Base-by-base conservation (phyloP, 352 stramenopile genomes). In the Salisapilia sapeloensis region DNA sequence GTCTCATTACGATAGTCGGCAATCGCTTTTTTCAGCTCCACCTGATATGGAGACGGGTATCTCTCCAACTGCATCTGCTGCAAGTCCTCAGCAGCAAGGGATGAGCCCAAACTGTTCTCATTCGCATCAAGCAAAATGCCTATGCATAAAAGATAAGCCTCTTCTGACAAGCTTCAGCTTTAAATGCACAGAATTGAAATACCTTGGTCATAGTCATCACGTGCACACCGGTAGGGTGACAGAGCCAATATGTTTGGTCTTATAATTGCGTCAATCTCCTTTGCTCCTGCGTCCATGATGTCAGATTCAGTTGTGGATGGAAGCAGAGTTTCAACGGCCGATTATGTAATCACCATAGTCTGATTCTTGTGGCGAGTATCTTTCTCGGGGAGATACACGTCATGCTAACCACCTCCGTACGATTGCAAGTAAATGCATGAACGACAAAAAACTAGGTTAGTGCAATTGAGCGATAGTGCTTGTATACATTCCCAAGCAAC, bases 41-140 rank as follows among this genome's bases (percentile, higher is more conserved):
- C 56, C 49, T 98, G 90, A 44, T 98, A 96, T 1, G 94, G 93
- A 53, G 77, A 92, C 22, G 93, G 93, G 50, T 98, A 98, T 17
- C 93, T 80, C 53, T 98, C 91, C 16, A 98, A 56, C 24, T 76
- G 41, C 35, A 77, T 69, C 29, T 51, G 48, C 29, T 75, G 61
- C 4, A 85, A 50, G 35, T 76, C 46, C 29, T 78, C 60, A 22
- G 70, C 71, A 13, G 66, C 56, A 17, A 94, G 48, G 1, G 89
- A 71, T 10, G 94, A 84, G 0, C 94, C 93, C 18, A 95, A 71
- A 33, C 86, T 95, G 63, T 99, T 99, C 62, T 99, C 94, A 42
- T 99, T 99, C 31, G 93, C 94, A 60, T 99, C 94, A 40, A 99
- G 63, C 18, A 99, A 52, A 35, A 97, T 85, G 15, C 92, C 91